Evolutionary conservation across 164 flowering plant species (phyloP), one percentile per base, ranked within the genome.

Genomic region (Magnolia sinica): DNA sequence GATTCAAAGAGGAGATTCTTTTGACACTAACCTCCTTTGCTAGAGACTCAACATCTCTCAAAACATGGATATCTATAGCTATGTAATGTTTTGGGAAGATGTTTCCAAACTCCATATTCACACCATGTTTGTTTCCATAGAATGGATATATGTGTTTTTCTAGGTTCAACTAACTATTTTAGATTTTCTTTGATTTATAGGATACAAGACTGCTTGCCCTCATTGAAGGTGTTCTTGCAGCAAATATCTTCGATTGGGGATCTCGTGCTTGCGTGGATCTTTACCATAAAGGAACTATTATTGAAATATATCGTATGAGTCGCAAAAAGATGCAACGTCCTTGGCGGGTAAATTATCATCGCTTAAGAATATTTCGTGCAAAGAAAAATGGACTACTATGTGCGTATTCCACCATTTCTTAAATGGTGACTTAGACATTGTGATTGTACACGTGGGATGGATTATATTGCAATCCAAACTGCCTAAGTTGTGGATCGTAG

Each of bases 211-310:
- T 93, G 81, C 93, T 89, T 77, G 88, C 89, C 13, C 85, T 96
- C 58, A 88, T 96, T 77, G 98, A 96, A 83, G 99, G 99, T 71
- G 99, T 94, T 76, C 98, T 96, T 78, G 99, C 99, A 80, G 99
- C 99, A 81, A 96, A 96, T 83, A 96, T 96, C 76, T 96, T 96
- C 83, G 99, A 96, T 74, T 96, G 99, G 99, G 99, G 99, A 80
- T 91, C 99, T 8, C 97, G 98, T 76, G 98, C 99, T 29, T 96
- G 99, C 83, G 98, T 96, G 80, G 99, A 96, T 82, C 97, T 96
- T 71, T 96, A 96, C 85, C 98, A 90, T 65, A 87, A 94, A 80
- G 99, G 99, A 73, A 96, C 98, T 27, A 96, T 94, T 52, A 94
- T 96, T 81, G 99, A 96, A 80, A 93, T 96, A 68, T 96, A 96